These are phyloP conservation scores for Exophiala phaeomuriformis DNA, from an alignment of 2,329 filamentous ascomycete species.

Conservation along the genomic window DNA sequence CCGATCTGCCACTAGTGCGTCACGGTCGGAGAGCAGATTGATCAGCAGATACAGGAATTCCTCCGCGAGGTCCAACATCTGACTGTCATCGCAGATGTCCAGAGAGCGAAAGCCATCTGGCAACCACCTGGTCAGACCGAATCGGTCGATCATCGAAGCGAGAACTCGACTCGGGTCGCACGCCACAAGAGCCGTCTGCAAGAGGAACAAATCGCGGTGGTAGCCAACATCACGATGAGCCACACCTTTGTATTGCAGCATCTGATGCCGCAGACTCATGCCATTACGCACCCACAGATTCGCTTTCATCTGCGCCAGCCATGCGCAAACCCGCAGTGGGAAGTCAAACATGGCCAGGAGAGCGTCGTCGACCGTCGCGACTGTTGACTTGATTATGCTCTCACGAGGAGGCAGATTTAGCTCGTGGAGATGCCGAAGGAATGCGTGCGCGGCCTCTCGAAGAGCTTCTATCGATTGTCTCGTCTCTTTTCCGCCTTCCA, in stretches of 20 bases:
- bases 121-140: slow-evolving; percentile 81
- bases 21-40: slow-evolving; percentile 80
- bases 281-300: slow-evolving; percentile 99
- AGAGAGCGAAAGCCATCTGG: slow-evolving; percentile 70
- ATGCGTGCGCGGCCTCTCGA: slow-evolving; percentile 61
- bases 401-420: slow-evolving; percentile 14
- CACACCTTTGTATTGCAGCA: slow-evolving; percentile 85
- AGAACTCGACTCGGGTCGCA: slow-evolving; percentile 78
- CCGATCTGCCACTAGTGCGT: slow-evolving; percentile 63
- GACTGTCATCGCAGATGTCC: slow-evolving; percentile 71
- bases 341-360: slow-evolving; percentile 86
- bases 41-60: slow-evolving; percentile 94
- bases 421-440: slow-evolving; percentile 33
- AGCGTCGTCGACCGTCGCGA: slow-evolving; percentile 59
- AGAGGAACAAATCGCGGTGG: slow-evolving; percentile 85
- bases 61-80: slow-evolving; percentile 88
- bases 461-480: slow-evolving; percentile 47
- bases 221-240: slow-evolving; percentile 85
- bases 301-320: slow-evolving; percentile 96
- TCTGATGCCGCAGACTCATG: slow-evolving; percentile 90
- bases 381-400: slow-evolving; percentile 12
- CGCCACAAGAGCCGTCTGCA: slow-evolving; percentile 83
- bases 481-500: slow-evolving; percentile 67
- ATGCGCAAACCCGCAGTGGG: slow-evolving; percentile 85
- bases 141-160: slow-evolving; percentile 84